Evolutionary conservation across 306 rosid species (phyloP).

Genomic region (Cucumis melo): DNA sequence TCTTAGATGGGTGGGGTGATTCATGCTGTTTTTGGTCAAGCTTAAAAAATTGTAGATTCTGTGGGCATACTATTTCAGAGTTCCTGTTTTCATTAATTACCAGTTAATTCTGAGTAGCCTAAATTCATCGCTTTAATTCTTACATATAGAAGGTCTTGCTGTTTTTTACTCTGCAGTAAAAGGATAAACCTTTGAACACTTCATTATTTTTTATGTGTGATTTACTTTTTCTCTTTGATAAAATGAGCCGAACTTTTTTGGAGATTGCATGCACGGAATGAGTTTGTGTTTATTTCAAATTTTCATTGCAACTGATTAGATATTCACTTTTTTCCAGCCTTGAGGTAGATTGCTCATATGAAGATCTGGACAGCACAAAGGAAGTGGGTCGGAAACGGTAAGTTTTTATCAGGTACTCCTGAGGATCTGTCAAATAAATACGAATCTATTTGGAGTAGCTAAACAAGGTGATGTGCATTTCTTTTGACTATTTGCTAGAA

Average conservation of each 20-base stretch:
- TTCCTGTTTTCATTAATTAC: not conserved
- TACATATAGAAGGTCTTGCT: not conserved
- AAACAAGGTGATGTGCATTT: not conserved
- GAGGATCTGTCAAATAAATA: not conserved
- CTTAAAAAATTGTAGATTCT: not conserved
- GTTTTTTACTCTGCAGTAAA: not conserved
- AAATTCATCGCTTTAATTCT: not conserved
- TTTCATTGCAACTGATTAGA: slow-evolving; percentile 1
- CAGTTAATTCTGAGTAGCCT: not conserved
- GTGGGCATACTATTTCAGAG: not conserved
- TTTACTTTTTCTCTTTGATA: not conserved
- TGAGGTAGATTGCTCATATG: slow-evolving; percentile 40
- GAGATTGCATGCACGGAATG: not conserved
- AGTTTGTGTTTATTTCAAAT: not conserved
- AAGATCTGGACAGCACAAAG: slow-evolving; percentile 21
- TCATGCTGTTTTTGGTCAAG: not conserved
- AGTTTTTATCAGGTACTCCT: not conserved
- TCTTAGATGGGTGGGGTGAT: slow-evolving; percentile 6
- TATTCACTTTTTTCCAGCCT: slow-evolving; percentile 24
- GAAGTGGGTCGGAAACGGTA: slow-evolving; percentile 15
- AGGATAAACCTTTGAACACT: not conserved
- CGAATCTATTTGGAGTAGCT: not conserved
- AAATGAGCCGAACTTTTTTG: not conserved
- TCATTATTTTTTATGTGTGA: not conserved
- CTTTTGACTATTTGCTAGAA: not conserved